Base-by-base conservation (phyloP, 139 green algal species). In the Prasinococcaceae sp. region DNA sequence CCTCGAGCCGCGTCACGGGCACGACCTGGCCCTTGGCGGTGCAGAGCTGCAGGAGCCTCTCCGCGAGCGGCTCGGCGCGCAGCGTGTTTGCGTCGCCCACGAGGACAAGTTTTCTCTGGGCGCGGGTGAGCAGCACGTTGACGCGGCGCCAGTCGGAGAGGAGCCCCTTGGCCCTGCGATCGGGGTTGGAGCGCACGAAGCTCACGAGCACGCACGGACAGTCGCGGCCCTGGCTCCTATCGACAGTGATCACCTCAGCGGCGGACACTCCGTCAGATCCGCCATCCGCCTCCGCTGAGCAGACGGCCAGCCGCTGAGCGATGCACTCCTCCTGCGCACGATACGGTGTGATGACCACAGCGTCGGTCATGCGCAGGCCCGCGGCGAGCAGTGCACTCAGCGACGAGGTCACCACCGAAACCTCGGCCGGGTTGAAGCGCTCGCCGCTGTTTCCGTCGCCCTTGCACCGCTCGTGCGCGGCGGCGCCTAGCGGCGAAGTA, bases 61-160 rank as follows among this genome's bases (percentile, higher is more conserved):
- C n/a, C n/a, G n/a, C n/a, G n/a, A n/a, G n/a, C n/a, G n/a, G n/a
- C n/a, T n/a, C n/a, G n/a, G n/a, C n/a, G n/a, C n/a, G n/a, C n/a
- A n/a, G n/a, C n/a, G n/a, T n/a, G n/a, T n/a, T n/a, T n/a, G n/a
- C n/a, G n/a, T n/a, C n/a, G 10, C 49, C 49, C 19, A 57, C 6
- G 12, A 57, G 26, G 17, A 57, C 35, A 23, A 92, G 66, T 69
- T 93, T 92, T 39, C 47, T 32, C 46, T 74, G 73, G 22, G 90
- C 82, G 4, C 87, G 66, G 2, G 89, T 97, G 26, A 97, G 46
- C 8, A 82, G 79, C 33, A 97, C 90, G 58, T 97, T 97, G 33
- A 97, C 61, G 22, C 89, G 76, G 33, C 83, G 74, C 74, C 71
- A 83, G 69, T 96, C 85, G 0, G 44, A 32, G 22, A 97, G 73